phyloP scores from a whole-genome alignment of 1,284 basidiomycete genomes.

The Cutaneotrichosporon cavernicola region DNA sequence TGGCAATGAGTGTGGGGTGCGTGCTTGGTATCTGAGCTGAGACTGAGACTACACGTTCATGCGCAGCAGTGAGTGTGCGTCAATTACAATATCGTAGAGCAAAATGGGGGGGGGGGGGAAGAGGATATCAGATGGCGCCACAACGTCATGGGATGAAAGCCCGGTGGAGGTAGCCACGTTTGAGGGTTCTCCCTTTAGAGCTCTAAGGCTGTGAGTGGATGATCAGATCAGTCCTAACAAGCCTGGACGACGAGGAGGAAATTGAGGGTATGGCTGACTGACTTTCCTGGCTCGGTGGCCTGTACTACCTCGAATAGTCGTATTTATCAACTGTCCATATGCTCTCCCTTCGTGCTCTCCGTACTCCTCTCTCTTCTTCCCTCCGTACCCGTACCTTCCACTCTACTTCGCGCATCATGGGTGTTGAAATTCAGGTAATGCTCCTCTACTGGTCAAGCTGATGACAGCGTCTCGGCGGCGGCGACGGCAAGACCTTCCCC shows the following conservation, averaged over 20 bases:
- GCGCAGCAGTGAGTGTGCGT: not conserved
- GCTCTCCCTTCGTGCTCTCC: conserved; percentile 20
- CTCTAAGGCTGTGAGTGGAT: not conserved
- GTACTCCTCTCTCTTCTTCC: conserved; percentile 12
- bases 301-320: not conserved
- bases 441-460: not conserved
- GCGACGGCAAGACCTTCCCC: conserved; percentile 54
- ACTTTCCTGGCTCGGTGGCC: not conserved
- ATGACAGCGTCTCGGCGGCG: conserved; percentile 44
- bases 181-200: not conserved
- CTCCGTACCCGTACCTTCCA: conserved; percentile 42
- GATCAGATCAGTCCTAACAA: not conserved
- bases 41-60: not conserved
- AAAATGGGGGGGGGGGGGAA: not conserved
- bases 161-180: conserved; percentile 8
- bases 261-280: not conserved
- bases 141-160: conserved; percentile 3
- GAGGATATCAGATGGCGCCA: conserved; percentile 1
- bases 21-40: not conserved
- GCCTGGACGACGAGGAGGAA: not conserved
- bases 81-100: too few relatives aligned
- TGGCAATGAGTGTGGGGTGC: not conserved
- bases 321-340: conserved; percentile 12
- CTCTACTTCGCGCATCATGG: conserved; percentile 51
- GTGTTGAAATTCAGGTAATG: conserved; percentile 50